phyloP scores from a whole-genome alignment of 2,329 filamentous ascomycete species.

The Zymoseptoria tritici region DNA sequence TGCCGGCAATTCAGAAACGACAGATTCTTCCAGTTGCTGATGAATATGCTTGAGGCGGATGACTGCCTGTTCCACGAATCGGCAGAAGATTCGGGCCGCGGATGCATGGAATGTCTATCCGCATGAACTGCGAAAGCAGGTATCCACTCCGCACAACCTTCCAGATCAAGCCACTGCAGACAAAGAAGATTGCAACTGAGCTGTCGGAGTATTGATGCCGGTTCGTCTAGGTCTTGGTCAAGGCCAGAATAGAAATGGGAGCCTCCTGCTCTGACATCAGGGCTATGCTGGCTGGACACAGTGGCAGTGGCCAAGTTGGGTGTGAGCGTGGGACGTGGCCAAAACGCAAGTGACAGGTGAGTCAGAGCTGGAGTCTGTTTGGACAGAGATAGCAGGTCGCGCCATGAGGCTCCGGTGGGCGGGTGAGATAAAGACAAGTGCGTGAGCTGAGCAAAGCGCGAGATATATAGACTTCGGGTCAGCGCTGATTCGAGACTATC shows the following conservation, averaged over 20 bases:
- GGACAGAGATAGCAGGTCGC: constrained; percentile 46
- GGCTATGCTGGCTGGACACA: constrained; percentile 34
- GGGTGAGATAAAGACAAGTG: constrained; percentile 53
- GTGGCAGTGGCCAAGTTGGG: constrained; percentile 44
- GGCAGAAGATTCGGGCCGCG: not conserved
- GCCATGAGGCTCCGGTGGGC: constrained; percentile 44
- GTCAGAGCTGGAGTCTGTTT: constrained; percentile 50
- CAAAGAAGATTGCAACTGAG: constrained; percentile 51
- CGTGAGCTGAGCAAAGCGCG: constrained; percentile 47
- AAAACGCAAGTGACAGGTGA: constrained; percentile 56
- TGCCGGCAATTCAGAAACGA: constrained; percentile 36
- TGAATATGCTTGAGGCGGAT: constrained; percentile 29
- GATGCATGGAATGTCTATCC: not conserved
- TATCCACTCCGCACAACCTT: constrained; percentile 52
- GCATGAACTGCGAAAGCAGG: constrained; percentile 36
- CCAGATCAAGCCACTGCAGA: constrained; percentile 54
- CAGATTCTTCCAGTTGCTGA: constrained; percentile 38
- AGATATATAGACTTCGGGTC: constrained; percentile 20
- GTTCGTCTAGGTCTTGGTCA: constrained; percentile 51
- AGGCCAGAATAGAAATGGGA: constrained; percentile 46
- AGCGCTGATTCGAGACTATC: constrained; percentile 16
- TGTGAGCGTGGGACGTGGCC: constrained; percentile 53
- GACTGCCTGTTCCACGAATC: constrained; percentile 11
- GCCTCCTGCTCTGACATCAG: constrained; percentile 42
- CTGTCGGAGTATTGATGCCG: constrained; percentile 48